These are phyloP conservation scores for Nannochloris sp. DNA, from an alignment of 139 green algal species.

Conservation along the genomic window DNA sequence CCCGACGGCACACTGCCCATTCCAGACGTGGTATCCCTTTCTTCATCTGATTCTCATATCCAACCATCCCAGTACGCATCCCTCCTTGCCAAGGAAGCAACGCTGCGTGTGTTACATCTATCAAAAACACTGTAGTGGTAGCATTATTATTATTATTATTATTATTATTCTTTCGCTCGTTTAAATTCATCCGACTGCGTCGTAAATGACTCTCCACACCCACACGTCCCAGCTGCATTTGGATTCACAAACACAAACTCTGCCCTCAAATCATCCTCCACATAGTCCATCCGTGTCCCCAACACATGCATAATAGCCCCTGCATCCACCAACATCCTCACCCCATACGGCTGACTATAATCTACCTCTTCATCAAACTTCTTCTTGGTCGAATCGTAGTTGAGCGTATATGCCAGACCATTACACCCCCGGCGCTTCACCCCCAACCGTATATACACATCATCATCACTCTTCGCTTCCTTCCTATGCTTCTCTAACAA, in stretches of 20 bases:
- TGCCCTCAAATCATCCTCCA: conserved; percentile 76
- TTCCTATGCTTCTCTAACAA: conserved; percentile 51
- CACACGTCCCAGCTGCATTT: conserved; percentile 86
- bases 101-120: background rate
- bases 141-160: background rate
- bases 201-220: conserved; percentile 91
- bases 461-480: background rate
- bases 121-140: background rate
- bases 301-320: conserved; percentile 93
- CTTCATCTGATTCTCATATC: background rate
- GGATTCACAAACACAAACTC: conserved; percentile 94
- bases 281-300: conserved; percentile 93
- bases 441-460: conserved; percentile 88
- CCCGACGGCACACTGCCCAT: no score
- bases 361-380: conserved; percentile 97
- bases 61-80: no score
- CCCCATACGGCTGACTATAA: conserved; percentile 49
- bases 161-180: background rate
- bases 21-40: no score
- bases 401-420: conserved; percentile 93
- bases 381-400: conserved; percentile 82
- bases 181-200: conserved; percentile 28
- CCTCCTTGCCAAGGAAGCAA: no score
- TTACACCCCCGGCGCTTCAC: conserved; percentile 92
- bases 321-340: conserved; percentile 86